A percentile compares a stretch with the other conserved stretches of the same genome.
These are phyloP conservation scores for Candolleomyces aberdarensis DNA, from an alignment of 768 basidiomycete species.

Conservation along the genomic window DNA sequence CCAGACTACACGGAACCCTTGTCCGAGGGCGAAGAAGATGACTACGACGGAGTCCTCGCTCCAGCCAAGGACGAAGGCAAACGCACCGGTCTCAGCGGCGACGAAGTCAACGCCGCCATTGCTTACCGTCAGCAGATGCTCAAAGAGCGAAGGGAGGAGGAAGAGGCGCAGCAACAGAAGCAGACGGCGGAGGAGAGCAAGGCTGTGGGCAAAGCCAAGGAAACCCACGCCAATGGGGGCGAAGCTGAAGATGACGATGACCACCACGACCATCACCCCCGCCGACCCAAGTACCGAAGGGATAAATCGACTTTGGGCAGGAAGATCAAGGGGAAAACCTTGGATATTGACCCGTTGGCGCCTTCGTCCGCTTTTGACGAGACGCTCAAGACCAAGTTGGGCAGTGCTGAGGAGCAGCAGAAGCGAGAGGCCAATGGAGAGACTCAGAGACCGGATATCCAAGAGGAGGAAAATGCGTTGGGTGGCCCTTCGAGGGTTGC, in stretches of 20 bases:
- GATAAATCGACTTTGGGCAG: slow-evolving; percentile 19
- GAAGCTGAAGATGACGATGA: slow-evolving; percentile 1
- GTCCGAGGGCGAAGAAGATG: slow-evolving; percentile 89
- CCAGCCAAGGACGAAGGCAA: slow-evolving; percentile 81
- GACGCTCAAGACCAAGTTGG: slow-evolving; percentile 68
- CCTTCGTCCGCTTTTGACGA: slow-evolving; percentile 83
- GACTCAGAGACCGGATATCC: slow-evolving; percentile 25
- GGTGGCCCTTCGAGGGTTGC: slow-evolving; percentile 24
- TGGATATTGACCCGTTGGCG: slow-evolving; percentile 86
- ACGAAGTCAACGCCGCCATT: slow-evolving; percentile 79
- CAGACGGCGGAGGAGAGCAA: slow-evolving; percentile 10
- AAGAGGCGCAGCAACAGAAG: slow-evolving; percentile 17
- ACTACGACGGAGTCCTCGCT: slow-evolving; percentile 54
- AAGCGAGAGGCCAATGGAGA: slow-evolving; percentile 19
- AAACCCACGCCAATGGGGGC: slow-evolving; percentile 8
- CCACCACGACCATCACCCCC: neutral
- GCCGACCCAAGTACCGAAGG: slow-evolving; percentile 32
- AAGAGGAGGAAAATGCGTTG: slow-evolving; percentile 35
- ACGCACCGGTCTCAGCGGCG: slow-evolving; percentile 70
- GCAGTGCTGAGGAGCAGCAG: slow-evolving; percentile 22
- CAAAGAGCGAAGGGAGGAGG: slow-evolving; percentile 40
- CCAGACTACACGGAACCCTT: slow-evolving; percentile 77
- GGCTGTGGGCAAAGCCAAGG: slow-evolving; percentile 17
- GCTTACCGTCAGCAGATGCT: slow-evolving; percentile 83
- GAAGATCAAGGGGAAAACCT: slow-evolving; percentile 26